Evolutionary conservation across 2,329 filamentous ascomycete genomes (phyloP).

Genomic region (Pseudogymnoascus sp.): DNA sequence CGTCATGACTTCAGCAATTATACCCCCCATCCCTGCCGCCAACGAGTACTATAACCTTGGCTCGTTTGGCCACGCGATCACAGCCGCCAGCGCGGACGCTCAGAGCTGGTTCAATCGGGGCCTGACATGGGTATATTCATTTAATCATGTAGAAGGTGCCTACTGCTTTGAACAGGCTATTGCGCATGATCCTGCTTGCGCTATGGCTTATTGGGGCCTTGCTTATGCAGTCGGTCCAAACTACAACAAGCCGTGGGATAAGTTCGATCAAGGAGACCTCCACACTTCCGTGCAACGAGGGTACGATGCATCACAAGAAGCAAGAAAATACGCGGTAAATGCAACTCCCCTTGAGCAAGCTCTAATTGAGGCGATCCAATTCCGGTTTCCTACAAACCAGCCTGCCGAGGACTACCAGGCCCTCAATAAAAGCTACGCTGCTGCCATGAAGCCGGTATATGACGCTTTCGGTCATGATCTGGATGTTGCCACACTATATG

Average conservation of each 20-base stretch:
- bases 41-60: conserved; percentile 47
- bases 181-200: conserved; percentile 43
- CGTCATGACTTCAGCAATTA: neutral
- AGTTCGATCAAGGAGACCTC: conserved; percentile 57
- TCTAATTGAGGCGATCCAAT: conserved; percentile 53
- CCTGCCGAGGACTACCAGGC: conserved; percentile 40
- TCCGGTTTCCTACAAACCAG: conserved; percentile 50
- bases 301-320: conserved; percentile 37
- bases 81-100: conserved; percentile 41
- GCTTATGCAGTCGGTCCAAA: conserved; percentile 68
- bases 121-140: conserved; percentile 65
- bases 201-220: conserved; percentile 62
- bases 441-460: conserved; percentile 52
- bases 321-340: conserved; percentile 30
- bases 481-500: conserved; percentile 56
- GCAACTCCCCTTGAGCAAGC: conserved; percentile 49
- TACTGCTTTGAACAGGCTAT: conserved; percentile 56
- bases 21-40: neutral
- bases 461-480: conserved; percentile 44
- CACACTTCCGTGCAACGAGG: conserved; percentile 41
- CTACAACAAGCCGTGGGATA: conserved; percentile 69
- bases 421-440: conserved; percentile 53
- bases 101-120: conserved; percentile 65
- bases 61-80: conserved; percentile 46
- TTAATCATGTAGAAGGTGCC: conserved; percentile 66